Percentiles rank a stretch among this genome's conserved stretches.
Conservation (phyloP, 495 filamentous ascomycete genomes). For the Annulohypoxylon moriforme region DNA sequence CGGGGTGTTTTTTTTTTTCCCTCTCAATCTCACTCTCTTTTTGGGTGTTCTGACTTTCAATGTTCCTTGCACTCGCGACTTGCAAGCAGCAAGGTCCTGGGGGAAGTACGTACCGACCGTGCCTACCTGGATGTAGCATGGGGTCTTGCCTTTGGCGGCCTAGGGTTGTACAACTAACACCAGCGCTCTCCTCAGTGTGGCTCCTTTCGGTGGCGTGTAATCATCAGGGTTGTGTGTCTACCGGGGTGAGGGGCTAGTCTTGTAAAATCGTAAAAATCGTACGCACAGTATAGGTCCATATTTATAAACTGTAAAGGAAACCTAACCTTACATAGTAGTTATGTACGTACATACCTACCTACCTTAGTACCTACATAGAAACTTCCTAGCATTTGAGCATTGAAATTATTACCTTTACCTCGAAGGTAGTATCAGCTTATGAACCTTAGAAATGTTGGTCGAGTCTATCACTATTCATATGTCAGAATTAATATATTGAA, state of each 20-base stretch:
- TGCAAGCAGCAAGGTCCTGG: conserved; percentile 1
- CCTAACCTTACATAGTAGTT: conserved; percentile 1
- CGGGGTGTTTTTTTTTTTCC: conserved; percentile 10
- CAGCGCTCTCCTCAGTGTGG: conserved; percentile 45
- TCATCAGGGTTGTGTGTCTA: conserved; percentile 44
- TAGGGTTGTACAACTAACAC: conserved; percentile 47
- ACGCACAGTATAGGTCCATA: conserved; percentile 22
- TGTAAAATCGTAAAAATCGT: conserved; percentile 25
- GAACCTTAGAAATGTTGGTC: neutral
- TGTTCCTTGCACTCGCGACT: conserved; percentile 19
- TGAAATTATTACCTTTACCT: neutral
- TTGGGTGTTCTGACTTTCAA: conserved; percentile 1
- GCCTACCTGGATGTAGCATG: conserved; percentile 27
- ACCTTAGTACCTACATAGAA: neutral
- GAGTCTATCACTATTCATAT: neutral
- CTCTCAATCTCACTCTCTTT: too few relatives aligned
- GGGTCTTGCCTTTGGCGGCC: conserved; percentile 42
- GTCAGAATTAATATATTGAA: conserved; percentile 10
- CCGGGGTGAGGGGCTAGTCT: conserved; percentile 36
- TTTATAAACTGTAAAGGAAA: conserved; percentile 11
- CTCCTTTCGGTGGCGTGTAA: conserved; percentile 49
- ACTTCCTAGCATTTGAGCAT: neutral
- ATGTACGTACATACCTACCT: conserved; percentile 1
- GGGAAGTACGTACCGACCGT: conserved; percentile 24
- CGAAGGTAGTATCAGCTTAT: neutral